Conservation (phyloP, 208 protist genomes). For the Leishmania tropica region DNA sequence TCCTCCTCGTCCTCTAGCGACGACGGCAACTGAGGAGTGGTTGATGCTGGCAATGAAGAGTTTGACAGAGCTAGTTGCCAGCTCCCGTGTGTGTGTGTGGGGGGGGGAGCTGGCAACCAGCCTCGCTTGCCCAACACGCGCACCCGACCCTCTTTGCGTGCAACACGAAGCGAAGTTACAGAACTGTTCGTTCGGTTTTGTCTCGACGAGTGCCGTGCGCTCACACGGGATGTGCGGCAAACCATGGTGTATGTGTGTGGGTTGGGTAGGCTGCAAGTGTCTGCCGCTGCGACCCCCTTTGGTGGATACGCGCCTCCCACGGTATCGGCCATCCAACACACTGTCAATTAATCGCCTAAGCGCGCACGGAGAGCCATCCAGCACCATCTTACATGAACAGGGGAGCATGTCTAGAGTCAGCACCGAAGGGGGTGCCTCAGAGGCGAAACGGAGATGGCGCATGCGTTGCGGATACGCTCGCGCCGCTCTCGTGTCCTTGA, state of each 20-base stretch:
- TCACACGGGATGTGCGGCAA: background rate
- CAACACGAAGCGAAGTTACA: background rate
- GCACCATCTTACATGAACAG: background rate
- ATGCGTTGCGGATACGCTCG: background rate
- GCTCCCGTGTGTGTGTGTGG: too few species aligned
- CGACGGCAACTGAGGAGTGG: slow-evolving; percentile 5
- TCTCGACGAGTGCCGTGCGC: background rate
- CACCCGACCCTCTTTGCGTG: background rate
- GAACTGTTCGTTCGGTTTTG: background rate
- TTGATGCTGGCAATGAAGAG: background rate
- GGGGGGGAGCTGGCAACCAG: too few species aligned
- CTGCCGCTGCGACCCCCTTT: background rate
- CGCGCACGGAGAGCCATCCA: background rate
- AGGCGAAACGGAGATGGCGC: background rate
- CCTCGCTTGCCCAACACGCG: background rate
- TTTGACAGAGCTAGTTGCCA: background rate
- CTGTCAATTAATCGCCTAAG: background rate
- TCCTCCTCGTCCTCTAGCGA: slow-evolving; percentile 15
- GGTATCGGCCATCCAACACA: background rate
- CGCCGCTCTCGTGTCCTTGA: background rate
- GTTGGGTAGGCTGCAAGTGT: background rate
- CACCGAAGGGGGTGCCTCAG: background rate
- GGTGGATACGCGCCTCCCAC: background rate
- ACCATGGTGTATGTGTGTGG: background rate
- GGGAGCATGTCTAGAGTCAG: background rate